Evolutionary conservation across 2,329 filamentous ascomycete species (phyloP).

Genomic region (Helminthosporium solani): DNA sequence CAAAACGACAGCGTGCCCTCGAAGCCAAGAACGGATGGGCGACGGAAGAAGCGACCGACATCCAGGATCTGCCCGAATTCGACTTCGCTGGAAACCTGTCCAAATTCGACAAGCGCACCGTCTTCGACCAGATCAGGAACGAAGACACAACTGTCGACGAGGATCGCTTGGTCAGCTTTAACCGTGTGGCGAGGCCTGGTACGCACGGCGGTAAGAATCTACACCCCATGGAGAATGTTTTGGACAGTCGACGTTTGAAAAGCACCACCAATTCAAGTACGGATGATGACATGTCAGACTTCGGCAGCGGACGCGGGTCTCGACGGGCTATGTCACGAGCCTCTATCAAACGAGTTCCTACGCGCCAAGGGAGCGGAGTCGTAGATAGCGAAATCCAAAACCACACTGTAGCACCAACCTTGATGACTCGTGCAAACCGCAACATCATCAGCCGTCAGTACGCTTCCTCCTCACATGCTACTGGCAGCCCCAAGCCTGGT

Average conservation of each 20-base stretch:
- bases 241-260: conserved; percentile 57
- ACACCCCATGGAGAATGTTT: conserved; percentile 87
- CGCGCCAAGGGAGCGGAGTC: conserved; percentile 44
- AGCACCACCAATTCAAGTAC: conserved; percentile 37
- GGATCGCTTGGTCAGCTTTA: conserved; percentile 86
- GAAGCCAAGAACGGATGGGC: conserved; percentile 81
- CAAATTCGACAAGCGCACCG: conserved; percentile 89
- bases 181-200: conserved; percentile 60
- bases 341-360: conserved; percentile 41
- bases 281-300: conserved; percentile 40
- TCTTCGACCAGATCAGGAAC: conserved; percentile 89
- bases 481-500: conserved; percentile 36
- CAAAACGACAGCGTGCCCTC: conserved; percentile 51
- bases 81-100: conserved; percentile 88
- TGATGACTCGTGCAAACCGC: conserved; percentile 33
- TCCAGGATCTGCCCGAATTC: conserved; percentile 90
- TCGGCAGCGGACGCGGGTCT: conserved; percentile 42
- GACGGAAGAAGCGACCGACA: conserved; percentile 92
- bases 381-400: conserved; percentile 36
- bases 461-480: conserved; percentile 41
- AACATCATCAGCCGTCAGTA: conserved; percentile 36
- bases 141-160: conserved; percentile 88
- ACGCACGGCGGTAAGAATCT: conserved; percentile 76
- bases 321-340: conserved; percentile 43
- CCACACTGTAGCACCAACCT: conserved; percentile 27